Evolutionary conservation across 2,329 filamentous ascomycete genomes (phyloP), one percentile per base, ranked within the genome.

Genomic region (Fragosphaeria purpurea): DNA sequence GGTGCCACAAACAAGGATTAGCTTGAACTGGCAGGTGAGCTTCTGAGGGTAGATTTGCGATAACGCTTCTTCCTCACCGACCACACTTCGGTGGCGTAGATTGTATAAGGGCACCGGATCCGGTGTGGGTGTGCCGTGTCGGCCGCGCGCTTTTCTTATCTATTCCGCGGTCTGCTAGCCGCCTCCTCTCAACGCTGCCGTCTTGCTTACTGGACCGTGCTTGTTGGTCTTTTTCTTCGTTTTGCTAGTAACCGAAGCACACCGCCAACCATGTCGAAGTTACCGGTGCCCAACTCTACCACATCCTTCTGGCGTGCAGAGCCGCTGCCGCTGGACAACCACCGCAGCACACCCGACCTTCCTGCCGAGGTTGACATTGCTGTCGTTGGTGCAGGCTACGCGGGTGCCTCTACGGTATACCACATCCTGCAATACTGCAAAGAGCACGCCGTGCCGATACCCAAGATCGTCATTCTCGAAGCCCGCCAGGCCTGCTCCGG

Each of bases 301-400:
- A 47, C 53, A 3, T 59, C 70, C 3, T 75, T 72, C 58, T 75
- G 72, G 73, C 62, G 67, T 13, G 62, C 61, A 4, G 54, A 68
- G 6, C 46, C 46, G 6, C 46, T 31, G 65, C 51, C 57, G 2
- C 58, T 75, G 2, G 69, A 72, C 51, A 61, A 65, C 49, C 60
- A 69, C 53, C 63, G 69, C n/a, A 67, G 62, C 33, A 68, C 63
- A 0, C 57, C 63, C 4, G 54, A 56, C 7, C 57, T 76, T 0
- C 73, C 72, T 0, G 43, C 56, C 0, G 52, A 67, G 34, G 65
- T 62, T 34, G 71, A 76, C 44, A 66, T 76, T 47, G 63, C 69
- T 12, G 68, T 76, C 39, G 65, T 76, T 7, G 74, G 73, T 0
- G 67, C 69, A 11, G 74, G 74, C 0, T 73, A 68, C 49, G 63